phyloP scores from a whole-genome alignment of 257 asterid species.

The Phtheirospermum japonicum region DNA sequence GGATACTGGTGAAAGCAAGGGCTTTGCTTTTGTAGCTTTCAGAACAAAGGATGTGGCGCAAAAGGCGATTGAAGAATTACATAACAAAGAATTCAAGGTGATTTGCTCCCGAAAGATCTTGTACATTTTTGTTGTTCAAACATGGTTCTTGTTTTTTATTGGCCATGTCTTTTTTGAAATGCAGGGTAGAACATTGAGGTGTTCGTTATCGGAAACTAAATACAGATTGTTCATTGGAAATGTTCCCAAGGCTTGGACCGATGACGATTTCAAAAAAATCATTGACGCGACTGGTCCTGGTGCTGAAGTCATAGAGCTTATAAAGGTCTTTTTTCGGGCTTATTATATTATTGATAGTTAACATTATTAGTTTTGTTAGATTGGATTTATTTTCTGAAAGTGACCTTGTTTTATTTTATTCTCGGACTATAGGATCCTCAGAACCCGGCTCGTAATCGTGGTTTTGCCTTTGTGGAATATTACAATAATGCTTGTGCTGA shows the following conservation, averaged over 20 bases:
- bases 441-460: slow-evolving; percentile 79
- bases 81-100: slow-evolving; percentile 88
- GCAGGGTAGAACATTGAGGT: slow-evolving; percentile 86
- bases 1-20: slow-evolving; percentile 97
- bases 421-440: slow-evolving; percentile 75
- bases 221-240: slow-evolving; percentile 87
- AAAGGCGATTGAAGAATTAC: slow-evolving; percentile 79
- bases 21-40: slow-evolving; percentile 95
- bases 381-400: slow-evolving; percentile 12
- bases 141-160: background rate
- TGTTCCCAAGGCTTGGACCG: slow-evolving; percentile 82
- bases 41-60: slow-evolving; percentile 74
- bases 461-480: slow-evolving; percentile 93
- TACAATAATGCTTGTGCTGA: slow-evolving; percentile 98
- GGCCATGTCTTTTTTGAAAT: slow-evolving; percentile 30
- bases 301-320: slow-evolving; percentile 82
- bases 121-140: background rate
- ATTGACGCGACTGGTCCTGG: slow-evolving; percentile 89
- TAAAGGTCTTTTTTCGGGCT: slow-evolving; percentile 52
- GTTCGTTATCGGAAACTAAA: slow-evolving; percentile 86
- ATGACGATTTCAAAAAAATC: slow-evolving; percentile 65
- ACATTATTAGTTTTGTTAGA: slow-evolving; percentile 8
- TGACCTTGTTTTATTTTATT: slow-evolving; percentile 17
- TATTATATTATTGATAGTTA: slow-evolving; percentile 17
- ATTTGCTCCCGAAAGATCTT: slow-evolving; percentile 26